Evolutionary conservation across 2,329 filamentous ascomycete genomes (phyloP).

Genomic region (Sclerotinia glacialis): DNA sequence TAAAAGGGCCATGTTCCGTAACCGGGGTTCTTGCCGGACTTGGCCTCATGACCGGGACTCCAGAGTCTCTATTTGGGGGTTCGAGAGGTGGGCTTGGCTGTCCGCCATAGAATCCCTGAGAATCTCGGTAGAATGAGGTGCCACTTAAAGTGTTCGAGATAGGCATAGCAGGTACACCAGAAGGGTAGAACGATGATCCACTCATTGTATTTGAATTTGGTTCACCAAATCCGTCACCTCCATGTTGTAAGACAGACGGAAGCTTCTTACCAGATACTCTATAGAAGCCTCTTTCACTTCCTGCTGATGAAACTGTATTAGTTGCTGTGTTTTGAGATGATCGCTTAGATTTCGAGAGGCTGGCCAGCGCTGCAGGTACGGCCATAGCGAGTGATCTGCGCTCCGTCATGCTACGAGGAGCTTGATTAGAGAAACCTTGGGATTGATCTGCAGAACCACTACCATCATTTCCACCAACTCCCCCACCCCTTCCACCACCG

Average conservation of each 20-base stretch:
- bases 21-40: constrained; percentile 64
- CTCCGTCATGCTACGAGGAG: constrained; percentile 46
- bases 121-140: constrained; percentile 54
- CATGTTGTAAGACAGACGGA: constrained; percentile 58
- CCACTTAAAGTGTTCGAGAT: constrained; percentile 46
- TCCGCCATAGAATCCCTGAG: constrained; percentile 45
- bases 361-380: constrained; percentile 50
- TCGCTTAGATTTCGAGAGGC: constrained; percentile 42
- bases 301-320: constrained; percentile 39
- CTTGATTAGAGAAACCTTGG: constrained; percentile 29
- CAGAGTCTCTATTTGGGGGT: constrained; percentile 45
- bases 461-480: constrained; percentile 40
- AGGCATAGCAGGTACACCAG: constrained; percentile 13
- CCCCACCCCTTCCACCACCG: constrained; percentile 40
- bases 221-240: constrained; percentile 59
- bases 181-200: constrained; percentile 49
- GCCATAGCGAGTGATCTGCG: constrained; percentile 46
- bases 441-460: constrained; percentile 30
- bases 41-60: constrained; percentile 59
- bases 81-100: constrained; percentile 39
- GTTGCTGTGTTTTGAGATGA: constrained; percentile 37
- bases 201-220: constrained; percentile 44
- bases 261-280: constrained; percentile 64
- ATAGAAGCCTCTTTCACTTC: constrained; percentile 58
- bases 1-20: constrained; percentile 51